phyloP scores from a whole-genome alignment of 2,329 filamentous ascomycete genomes.

The Teratosphaeria destructans region DNA sequence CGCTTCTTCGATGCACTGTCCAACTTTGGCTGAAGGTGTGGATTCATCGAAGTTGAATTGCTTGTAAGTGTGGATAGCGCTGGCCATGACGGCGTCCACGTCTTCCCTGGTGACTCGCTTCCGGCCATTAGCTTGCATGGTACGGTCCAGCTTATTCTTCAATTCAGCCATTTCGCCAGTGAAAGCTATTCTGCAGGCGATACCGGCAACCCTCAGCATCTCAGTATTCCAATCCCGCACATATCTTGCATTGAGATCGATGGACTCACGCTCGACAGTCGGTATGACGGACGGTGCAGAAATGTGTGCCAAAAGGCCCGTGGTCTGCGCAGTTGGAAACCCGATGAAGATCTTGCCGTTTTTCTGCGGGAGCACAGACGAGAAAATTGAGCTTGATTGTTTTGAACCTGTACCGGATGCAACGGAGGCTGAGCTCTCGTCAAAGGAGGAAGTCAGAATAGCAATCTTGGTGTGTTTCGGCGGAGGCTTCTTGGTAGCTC shows the following conservation, averaged over 20 bases:
- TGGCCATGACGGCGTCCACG: conserved; percentile 59
- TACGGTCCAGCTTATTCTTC: conserved; percentile 40
- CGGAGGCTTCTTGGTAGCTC: conserved; percentile 93
- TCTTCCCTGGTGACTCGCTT: conserved; percentile 50
- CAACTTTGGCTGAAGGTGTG: conserved; percentile 74
- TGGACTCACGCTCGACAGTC: conserved; percentile 91
- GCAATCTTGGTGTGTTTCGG: conserved; percentile 78
- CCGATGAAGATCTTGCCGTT: conserved; percentile 93
- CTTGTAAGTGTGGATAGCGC: conserved; percentile 71
- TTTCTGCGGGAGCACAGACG: conserved; percentile 79
- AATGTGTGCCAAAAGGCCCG: conserved; percentile 84
- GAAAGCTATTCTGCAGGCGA: conserved; percentile 82
- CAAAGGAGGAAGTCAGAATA: conserved; percentile 83
- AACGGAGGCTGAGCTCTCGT: conserved; percentile 61
- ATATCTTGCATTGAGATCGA: conserved; percentile 90
- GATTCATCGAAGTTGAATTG: conserved; percentile 86
- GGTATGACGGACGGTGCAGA: conserved; percentile 94
- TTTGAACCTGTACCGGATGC: conserved; percentile 41
- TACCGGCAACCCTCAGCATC: conserved; percentile 80
- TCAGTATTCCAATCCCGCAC: conserved; percentile 94
- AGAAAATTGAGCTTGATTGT: conserved; percentile 68
- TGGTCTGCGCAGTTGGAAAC: conserved; percentile 95
- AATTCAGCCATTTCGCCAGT: conserved; percentile 75
- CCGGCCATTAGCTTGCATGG: conserved; percentile 17
- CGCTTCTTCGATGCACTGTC: conserved; percentile 80